These are phyloP conservation scores for Fusarium floridanum DNA, from an alignment of 2,329 filamentous ascomycete genomes.

Conservation along the genomic window DNA sequence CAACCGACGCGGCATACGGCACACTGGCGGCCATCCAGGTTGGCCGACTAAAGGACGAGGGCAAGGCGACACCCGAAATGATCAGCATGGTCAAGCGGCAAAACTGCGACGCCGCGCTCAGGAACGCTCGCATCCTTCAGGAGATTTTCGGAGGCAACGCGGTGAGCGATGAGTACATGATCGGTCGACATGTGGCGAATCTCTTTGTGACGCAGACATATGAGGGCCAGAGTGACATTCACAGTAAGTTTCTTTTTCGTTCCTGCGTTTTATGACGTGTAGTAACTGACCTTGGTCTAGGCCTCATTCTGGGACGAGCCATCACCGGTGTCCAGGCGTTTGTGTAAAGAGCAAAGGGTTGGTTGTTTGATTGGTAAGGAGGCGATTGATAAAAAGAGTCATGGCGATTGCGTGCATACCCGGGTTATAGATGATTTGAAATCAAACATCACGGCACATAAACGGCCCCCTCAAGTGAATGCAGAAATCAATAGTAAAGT, in stretches of 20 bases:
- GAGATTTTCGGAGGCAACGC: slow-evolving; percentile 98
- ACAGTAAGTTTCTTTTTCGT: slow-evolving; percentile 73
- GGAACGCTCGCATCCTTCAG: slow-evolving; percentile 84
- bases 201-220: slow-evolving; percentile 98
- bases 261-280: slow-evolving; percentile 2
- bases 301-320: slow-evolving; percentile 75
- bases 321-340: slow-evolving; percentile 86
- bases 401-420: slow-evolving; percentile 18
- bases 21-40: slow-evolving; percentile 93
- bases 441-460: slow-evolving; percentile 18
- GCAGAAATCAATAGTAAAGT: not conserved
- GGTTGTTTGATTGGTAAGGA: slow-evolving; percentile 21
- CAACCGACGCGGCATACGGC: slow-evolving; percentile 91
- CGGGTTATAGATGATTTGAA: slow-evolving; percentile 35
- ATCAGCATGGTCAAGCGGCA: slow-evolving; percentile 97
- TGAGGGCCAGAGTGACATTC: slow-evolving; percentile 98
- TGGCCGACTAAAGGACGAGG: slow-evolving; percentile 91
- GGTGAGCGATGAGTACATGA: slow-evolving; percentile 96
- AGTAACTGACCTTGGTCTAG: slow-evolving; percentile 58
- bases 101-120: slow-evolving; percentile 92
- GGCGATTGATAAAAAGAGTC: slow-evolving; percentile 19
- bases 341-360: slow-evolving; percentile 59
- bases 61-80: slow-evolving; percentile 92
- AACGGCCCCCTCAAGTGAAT: slow-evolving; percentile 1
- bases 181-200: slow-evolving; percentile 95